Conservation (phyloP, 371 early-diverging fungal species). For the Syncephalastrum monosporum region DNA sequence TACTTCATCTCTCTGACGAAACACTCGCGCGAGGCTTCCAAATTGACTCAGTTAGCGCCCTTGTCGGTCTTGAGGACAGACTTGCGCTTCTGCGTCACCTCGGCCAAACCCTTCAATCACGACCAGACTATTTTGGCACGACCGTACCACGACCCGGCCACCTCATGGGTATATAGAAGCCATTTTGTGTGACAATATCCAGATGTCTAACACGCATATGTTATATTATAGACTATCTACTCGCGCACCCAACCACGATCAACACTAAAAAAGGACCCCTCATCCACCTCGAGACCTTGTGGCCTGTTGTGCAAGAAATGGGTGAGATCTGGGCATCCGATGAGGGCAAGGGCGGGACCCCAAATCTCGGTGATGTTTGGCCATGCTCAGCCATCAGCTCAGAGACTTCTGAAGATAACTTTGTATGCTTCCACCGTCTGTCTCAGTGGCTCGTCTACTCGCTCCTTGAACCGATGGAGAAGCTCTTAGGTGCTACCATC, state of each 20-base stretch:
- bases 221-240: slow-evolving; percentile 39
- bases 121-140: slow-evolving; percentile 65
- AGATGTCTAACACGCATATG: neutral
- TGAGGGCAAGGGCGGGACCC: slow-evolving; percentile 59
- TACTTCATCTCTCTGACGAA: slow-evolving; percentile 54
- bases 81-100: slow-evolving; percentile 67
- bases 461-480: slow-evolving; percentile 80
- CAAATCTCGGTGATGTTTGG: slow-evolving; percentile 86
- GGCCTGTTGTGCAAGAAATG: slow-evolving; percentile 74
- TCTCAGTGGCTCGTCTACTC: slow-evolving; percentile 95
- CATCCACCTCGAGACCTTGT: slow-evolving; percentile 39
- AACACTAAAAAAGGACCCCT: slow-evolving; percentile 34
- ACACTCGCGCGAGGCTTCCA: slow-evolving; percentile 72
- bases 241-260: slow-evolving; percentile 15
- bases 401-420: slow-evolving; percentile 22
- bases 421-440: slow-evolving; percentile 87
- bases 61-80: slow-evolving; percentile 84
- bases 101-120: slow-evolving; percentile 51
- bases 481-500: slow-evolving; percentile 62
- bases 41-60: slow-evolving; percentile 69
- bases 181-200: slow-evolving; percentile 1
- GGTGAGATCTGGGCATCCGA: slow-evolving; percentile 58
- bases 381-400: slow-evolving; percentile 48
- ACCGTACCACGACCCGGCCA: slow-evolving; percentile 73
- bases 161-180: slow-evolving; percentile 58